Evolutionary conservation across 108 stramenopile species (phyloP).

Genomic region (Fragilaria radians): DNA sequence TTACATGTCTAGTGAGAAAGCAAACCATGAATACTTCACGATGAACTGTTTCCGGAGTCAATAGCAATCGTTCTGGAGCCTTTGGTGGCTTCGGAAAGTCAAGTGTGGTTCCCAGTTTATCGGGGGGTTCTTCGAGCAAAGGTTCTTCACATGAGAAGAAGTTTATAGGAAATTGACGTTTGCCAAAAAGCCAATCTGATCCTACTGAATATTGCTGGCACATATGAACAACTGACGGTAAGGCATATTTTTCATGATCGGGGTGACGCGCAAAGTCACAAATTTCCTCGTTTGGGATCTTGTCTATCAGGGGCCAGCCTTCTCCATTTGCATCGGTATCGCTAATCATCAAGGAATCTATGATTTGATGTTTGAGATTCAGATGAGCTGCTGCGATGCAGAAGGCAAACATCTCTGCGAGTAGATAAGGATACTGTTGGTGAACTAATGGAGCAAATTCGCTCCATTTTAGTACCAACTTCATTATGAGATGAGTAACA

Average conservation of each 20-base stretch:
- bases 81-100: constrained; percentile 15
- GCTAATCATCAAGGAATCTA: constrained; percentile 66
- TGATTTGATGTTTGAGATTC: constrained; percentile 39
- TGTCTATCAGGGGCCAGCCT: constrained; percentile 47
- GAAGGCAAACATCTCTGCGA: constrained; percentile 83
- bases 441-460: constrained; percentile 60
- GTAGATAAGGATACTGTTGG: constrained; percentile 49
- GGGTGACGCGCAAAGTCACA: constrained; percentile 27
- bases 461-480: constrained; percentile 52
- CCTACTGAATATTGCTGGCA: constrained; percentile 48
- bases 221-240: constrained; percentile 39
- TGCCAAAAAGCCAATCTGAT: constrained; percentile 36
- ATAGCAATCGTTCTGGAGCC: background rate
- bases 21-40: constrained; percentile 18
- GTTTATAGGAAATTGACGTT: constrained; percentile 37
- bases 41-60: background rate
- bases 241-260: constrained; percentile 22
- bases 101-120: constrained; percentile 16
- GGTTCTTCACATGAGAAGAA: constrained; percentile 48
- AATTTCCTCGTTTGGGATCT: constrained; percentile 27
- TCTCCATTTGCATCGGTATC: constrained; percentile 32
- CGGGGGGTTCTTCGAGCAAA: constrained; percentile 36
- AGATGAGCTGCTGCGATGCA: constrained; percentile 75
- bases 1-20: constrained; percentile 5
- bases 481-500: constrained; percentile 16